Conservation (phyloP, 2,329 filamentous ascomycete genomes). For the Cladophialophora bantiana region DNA sequence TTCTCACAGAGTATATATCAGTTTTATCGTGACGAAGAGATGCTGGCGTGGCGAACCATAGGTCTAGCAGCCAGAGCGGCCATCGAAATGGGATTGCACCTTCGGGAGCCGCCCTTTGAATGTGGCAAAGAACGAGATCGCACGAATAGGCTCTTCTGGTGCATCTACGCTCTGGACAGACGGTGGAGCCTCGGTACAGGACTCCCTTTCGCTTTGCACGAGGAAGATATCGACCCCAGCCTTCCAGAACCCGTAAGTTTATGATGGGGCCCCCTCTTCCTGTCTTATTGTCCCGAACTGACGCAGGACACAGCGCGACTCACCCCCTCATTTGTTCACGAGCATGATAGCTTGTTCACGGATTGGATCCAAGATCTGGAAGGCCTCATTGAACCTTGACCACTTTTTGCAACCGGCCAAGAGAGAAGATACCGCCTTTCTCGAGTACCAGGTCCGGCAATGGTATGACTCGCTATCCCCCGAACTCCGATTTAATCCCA, state of each 20-base stretch:
- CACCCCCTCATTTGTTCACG: constrained; percentile 50
- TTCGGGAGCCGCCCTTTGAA: constrained; percentile 25
- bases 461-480: constrained; percentile 57
- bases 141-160: constrained; percentile 55
- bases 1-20: constrained; percentile 23
- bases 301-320: constrained; percentile 28
- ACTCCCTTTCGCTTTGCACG: constrained; percentile 57
- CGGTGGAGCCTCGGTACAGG: constrained; percentile 62
- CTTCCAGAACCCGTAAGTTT: constrained; percentile 53
- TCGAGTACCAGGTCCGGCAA: constrained; percentile 54
- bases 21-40: constrained; percentile 57
- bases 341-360: constrained; percentile 59
- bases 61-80: constrained; percentile 56
- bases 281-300: too few relatives aligned
- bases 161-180: constrained; percentile 60
- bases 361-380: constrained; percentile 57
- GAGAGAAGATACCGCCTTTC: constrained; percentile 49
- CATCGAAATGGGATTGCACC: constrained; percentile 59
- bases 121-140: constrained; percentile 20
- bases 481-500: constrained; percentile 50
- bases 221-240: constrained; percentile 59
- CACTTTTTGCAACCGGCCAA: constrained; percentile 45
- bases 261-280: too few relatives aligned
- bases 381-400: constrained; percentile 51
- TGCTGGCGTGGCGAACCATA: constrained; percentile 58